phyloP scores from a whole-genome alignment of 768 basidiomycete genomes.

The Mycena vulgaris region DNA sequence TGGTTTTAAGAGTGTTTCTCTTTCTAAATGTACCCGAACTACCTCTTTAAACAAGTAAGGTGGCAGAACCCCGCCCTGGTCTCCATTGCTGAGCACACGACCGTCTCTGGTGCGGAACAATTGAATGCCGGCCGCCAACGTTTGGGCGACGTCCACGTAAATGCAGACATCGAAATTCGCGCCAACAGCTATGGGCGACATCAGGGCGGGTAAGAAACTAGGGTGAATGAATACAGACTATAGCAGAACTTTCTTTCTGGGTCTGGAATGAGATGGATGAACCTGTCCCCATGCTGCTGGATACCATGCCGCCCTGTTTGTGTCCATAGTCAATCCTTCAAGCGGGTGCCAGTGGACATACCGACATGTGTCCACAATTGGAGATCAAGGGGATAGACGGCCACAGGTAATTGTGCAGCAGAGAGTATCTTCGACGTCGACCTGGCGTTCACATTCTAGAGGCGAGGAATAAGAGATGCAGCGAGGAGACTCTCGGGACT shows the following conservation, averaged over 20 bases:
- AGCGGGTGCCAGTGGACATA: neutral
- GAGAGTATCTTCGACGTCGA: neutral
- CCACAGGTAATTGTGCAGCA: neutral
- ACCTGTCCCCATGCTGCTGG: neutral
- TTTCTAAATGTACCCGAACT: neutral
- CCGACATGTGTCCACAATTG: slow-evolving; percentile 1
- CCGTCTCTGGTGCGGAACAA: slow-evolving; percentile 12
- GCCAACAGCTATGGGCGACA: neutral
- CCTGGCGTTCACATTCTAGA: slow-evolving; percentile 14
- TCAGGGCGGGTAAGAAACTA: neutral
- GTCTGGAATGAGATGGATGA: slow-evolving; percentile 17
- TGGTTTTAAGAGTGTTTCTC: neutral
- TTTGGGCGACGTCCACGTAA: slow-evolving; percentile 20
- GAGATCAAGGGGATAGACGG: slow-evolving; percentile 5
- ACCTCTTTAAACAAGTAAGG: slow-evolving; percentile 28
- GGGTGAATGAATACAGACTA: neutral
- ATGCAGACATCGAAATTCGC: slow-evolving; percentile 10
- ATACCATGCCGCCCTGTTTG: slow-evolving; percentile 17
- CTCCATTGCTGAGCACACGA: slow-evolving; percentile 30
- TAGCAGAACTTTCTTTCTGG: neutral
- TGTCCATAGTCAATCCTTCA: neutral
- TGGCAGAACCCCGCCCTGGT: slow-evolving; percentile 17
- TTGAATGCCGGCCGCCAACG: slow-evolving; percentile 19
- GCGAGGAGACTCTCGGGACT: neutral
- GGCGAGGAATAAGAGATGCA: neutral